Evolutionary conservation across 257 asterid genomes (phyloP), one percentile per base, ranked within the genome.

Genomic region (Anisodus acutangulus): DNA sequence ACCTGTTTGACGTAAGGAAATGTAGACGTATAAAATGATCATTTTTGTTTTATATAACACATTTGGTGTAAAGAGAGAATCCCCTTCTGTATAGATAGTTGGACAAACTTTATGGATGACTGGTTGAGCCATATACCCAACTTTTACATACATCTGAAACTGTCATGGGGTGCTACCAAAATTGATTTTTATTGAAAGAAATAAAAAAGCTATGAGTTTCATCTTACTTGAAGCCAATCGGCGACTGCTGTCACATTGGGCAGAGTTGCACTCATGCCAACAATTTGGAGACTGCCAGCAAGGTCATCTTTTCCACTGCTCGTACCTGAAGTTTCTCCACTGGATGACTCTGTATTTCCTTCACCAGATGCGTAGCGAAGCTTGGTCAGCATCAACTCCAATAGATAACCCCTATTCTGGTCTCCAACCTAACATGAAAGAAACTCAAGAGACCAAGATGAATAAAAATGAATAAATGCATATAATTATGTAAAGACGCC

Each of bases 191-290:
- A 51, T 51, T 51, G 45, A 22, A 74, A 78, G 64, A 31, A 53
- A 13, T 26, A 78, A 53, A 78, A 49, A 78, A 31, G 82, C 26
- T 13, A 78, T 53, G 64, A 78, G 53, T 31, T 78, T 53, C 49
- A 31, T 78, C 82, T 78, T 78, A 94, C 99, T 82, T 93, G 98
- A 89, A 96, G 98, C 99, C 99, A 96, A 69, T 91, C 90, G 82
- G 98, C 97, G 86, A 96, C 95, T 70, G 99, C 93, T 87, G 99
- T 89, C 83, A 96, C 99, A 88, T 96, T 96, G 70, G 99, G 97
- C 67, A 94, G 90, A 9, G 99, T 94, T 53, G 99, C 99, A 89
- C 99, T 96, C 99, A 96, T 96, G 84, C 98, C 99, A 85, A 96
- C 95, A 87, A 96, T 94, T 88, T 96, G 99, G 85, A 96, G 97